phyloP scores from a whole-genome alignment of 2,329 filamentous ascomycete species.

The Capronia epimyces region DNA sequence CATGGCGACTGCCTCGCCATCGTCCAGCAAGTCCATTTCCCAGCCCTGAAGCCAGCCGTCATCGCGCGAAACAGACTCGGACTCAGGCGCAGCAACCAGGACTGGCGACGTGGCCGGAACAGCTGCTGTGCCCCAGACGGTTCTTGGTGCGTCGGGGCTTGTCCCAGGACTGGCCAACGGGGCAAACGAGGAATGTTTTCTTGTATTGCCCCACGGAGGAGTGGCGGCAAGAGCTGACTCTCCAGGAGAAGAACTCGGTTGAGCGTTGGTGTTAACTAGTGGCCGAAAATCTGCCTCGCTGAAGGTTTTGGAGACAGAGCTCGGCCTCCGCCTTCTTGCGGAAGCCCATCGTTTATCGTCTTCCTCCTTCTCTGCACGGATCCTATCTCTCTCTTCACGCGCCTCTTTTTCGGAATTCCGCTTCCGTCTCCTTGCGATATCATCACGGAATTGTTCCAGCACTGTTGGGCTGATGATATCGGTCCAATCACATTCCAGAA shows the following conservation, averaged over 20 bases:
- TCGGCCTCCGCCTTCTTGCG: conserved; percentile 57
- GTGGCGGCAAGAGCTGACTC: conserved; percentile 37
- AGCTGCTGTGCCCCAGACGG: conserved; percentile 85
- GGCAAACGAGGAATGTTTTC: conserved; percentile 41
- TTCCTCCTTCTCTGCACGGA: conserved; percentile 75
- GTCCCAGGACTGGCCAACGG: conserved; percentile 70
- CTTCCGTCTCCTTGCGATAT: conserved; percentile 71
- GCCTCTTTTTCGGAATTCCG: conserved; percentile 75
- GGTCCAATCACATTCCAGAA: conserved; percentile 91
- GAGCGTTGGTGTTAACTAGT: conserved; percentile 40
- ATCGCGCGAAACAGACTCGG: conserved; percentile 45
- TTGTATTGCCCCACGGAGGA: conserved; percentile 38
- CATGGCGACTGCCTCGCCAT: conserved; percentile 53
- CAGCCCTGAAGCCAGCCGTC: conserved; percentile 85
- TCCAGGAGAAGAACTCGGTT: conserved; percentile 27
- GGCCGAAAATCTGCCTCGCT: conserved; percentile 62
- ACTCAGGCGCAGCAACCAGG: conserved; percentile 36
- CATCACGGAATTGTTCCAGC: conserved; percentile 67
- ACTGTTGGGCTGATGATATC: conserved; percentile 73
- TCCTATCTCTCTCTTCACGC: conserved; percentile 77
- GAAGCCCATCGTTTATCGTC: conserved; percentile 63
- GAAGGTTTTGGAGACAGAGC: conserved; percentile 47
- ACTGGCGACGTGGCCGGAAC: conserved; percentile 57
- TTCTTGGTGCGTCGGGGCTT: conserved; percentile 68
- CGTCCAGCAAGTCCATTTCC: conserved; percentile 68